Base-by-base conservation (phyloP, 23 red algal genomes). In the Chondrus crispus region DNA sequence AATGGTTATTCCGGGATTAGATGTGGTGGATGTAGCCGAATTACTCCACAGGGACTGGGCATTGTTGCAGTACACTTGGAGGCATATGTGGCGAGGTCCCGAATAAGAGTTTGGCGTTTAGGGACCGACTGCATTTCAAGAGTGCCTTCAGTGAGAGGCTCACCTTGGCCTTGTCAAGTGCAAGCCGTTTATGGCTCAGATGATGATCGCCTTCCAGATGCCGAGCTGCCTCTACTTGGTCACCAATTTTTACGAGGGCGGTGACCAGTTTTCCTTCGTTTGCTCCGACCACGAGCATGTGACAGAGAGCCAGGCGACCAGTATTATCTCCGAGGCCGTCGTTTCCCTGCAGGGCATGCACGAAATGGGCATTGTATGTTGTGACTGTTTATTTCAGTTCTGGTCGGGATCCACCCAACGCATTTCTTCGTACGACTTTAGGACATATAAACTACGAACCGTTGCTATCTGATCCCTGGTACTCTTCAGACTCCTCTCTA, bases 231-330 rank as follows among this genome's bases (percentile, higher is more conserved):
- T 98, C 1, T 98, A 92, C 71, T 68, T 98, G 40, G 93, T 95
- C 4, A 98, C 91, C 11, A 86, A 98, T 22, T 98, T 95, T 91
- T 98, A 93, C 71, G 96, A 95, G 47, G 96, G 96, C 36, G 96
- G 96, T 19, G 96, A 98, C 62, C 78, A 95, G 45, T 95, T 95
- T 73, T 92, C 88, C 36, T 98, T 86, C 39, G 43, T 98, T 20
- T 19, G 69, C 10, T 51, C 82, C 33, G 72, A 82, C 44, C 83
- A 93, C 28, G 63, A 81, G 20, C 69, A 80, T 20, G 76, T 98
- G 2, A 80, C 45, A 43, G 90, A 95, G 57, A 82, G 89, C 50
- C 88, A 86, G 71, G 91, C 93, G 3, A 79, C 81, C 48, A 88
- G 92, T 43, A 93, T 95, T 46, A 88, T 94, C 24, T 93, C 96